Percentiles rank a stretch among this genome's conserved stretches.
Conservation (phyloP, 192 early-diverging fungal species). For the Coemansia sp. region DNA sequence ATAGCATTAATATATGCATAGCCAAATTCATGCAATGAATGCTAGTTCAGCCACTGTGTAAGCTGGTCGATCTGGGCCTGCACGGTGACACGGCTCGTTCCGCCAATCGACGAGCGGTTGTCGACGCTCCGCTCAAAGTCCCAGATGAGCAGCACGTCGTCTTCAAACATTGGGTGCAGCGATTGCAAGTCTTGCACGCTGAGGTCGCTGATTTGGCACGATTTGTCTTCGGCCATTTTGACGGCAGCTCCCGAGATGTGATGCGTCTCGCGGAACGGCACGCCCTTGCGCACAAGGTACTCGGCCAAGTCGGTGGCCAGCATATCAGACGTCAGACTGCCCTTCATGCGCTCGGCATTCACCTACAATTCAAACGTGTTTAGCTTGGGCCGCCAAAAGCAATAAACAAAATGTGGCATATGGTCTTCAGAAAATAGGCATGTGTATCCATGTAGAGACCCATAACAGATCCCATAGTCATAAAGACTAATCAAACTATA, state of each 20-base stretch:
- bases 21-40: too few species aligned
- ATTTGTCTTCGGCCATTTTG: slow-evolving; percentile 85
- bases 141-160: slow-evolving; percentile 82
- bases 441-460: slow-evolving; percentile 36
- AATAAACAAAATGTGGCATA: too few species aligned
- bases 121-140: slow-evolving; percentile 91
- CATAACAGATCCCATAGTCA: slow-evolving; percentile 16
- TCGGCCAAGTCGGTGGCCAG: slow-evolving; percentile 98
- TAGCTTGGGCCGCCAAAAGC: too few species aligned
- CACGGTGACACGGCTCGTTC: slow-evolving; percentile 81
- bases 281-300: slow-evolving; percentile 95
- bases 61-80: slow-evolving; percentile 77
- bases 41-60: slow-evolving; percentile 59
- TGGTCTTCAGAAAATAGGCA: neutral
- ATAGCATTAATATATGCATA: too few species aligned
- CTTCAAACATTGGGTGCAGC: slow-evolving; percentile 81
- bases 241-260: slow-evolving; percentile 97
- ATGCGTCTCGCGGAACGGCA: slow-evolving; percentile 98
- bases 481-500: slow-evolving; percentile 54
- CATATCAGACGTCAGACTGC: slow-evolving; percentile 85
- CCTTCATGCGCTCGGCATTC: slow-evolving; percentile 79
- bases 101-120: slow-evolving; percentile 82
- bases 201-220: slow-evolving; percentile 71
- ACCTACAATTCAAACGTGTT: slow-evolving; percentile 55
- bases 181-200: slow-evolving; percentile 77